phyloP scores from a whole-genome alignment of 306 rosid species.

The Pueraria montana region DNA sequence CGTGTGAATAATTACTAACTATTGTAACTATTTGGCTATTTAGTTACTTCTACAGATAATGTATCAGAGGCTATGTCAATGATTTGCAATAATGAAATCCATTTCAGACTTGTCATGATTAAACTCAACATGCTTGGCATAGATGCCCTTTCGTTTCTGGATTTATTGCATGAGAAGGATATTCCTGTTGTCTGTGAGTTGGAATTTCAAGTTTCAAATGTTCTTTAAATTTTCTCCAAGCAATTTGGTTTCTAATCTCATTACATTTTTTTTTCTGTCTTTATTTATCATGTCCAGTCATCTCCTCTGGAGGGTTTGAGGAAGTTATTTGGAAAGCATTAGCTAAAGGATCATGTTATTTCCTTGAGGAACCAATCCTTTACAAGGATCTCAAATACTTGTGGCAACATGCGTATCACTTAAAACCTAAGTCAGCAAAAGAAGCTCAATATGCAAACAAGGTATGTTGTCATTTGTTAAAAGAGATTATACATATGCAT shows the following conservation, averaged over 20 bases:
- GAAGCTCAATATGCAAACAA: background rate
- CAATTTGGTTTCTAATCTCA: background rate
- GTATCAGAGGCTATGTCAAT: slow-evolving; percentile 56
- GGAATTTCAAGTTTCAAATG: background rate
- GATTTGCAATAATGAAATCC: slow-evolving; percentile 38
- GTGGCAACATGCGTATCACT: slow-evolving; percentile 54
- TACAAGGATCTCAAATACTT: slow-evolving; percentile 52
- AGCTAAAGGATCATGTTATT: slow-evolving; percentile 50
- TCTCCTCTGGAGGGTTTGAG: slow-evolving; percentile 36
- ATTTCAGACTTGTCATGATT: slow-evolving; percentile 56
- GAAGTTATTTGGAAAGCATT: slow-evolving; percentile 39
- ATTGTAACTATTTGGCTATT: background rate
- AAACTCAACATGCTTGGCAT: slow-evolving; percentile 52
- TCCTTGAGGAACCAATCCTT: slow-evolving; percentile 60
- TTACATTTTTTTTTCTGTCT: background rate
- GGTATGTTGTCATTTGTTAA: background rate
- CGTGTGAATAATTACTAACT: background rate
- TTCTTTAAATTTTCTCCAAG: background rate
- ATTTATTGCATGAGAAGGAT: slow-evolving; percentile 21
- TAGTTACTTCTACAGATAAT: slow-evolving; percentile 53
- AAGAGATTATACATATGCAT: background rate
- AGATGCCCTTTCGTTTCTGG: slow-evolving; percentile 41
- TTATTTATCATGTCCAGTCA: slow-evolving; percentile 44
- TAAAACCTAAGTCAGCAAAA: background rate
- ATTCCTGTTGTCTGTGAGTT: slow-evolving; percentile 61